A percentile compares a stretch with the other conserved stretches of the same genome.
phyloP scores from a whole-genome alignment of 345 rosid species.

The Fremontodendron californicum region DNA sequence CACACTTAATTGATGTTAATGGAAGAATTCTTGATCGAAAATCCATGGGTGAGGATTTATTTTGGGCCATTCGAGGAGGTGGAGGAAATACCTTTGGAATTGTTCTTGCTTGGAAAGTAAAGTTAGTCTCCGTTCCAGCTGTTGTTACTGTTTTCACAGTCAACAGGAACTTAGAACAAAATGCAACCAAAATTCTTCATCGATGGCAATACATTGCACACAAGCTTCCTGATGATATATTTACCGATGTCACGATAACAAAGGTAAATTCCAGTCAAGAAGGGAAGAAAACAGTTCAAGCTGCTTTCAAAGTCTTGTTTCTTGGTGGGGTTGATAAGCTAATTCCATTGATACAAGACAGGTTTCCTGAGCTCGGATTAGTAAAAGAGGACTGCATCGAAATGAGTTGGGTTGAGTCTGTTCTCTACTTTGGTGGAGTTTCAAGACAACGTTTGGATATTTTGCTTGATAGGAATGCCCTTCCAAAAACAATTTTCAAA shows the following conservation, averaged over 20 bases:
- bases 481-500: not conserved
- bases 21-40: conserved; percentile 6
- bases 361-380: not conserved
- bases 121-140: not conserved
- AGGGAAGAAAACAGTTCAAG: not conserved
- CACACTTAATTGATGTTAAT: not conserved
- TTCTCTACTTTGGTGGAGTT: not conserved
- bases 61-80: conserved; percentile 11
- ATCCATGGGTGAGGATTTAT: conserved; percentile 15
- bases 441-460: not conserved
- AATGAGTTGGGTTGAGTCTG: not conserved
- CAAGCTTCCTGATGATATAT: not conserved
- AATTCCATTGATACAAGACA: not conserved
- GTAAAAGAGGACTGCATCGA: not conserved
- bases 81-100: conserved; percentile 2
- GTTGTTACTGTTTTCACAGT: not conserved
- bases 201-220: not conserved
- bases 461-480: not conserved
- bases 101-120: not conserved
- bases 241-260: not conserved
- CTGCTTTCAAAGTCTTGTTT: not conserved
- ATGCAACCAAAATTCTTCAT: not conserved
- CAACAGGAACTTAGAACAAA: not conserved
- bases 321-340: conserved; percentile 7
- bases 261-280: not conserved